Evolutionary conservation across 2,329 filamentous ascomycete genomes (phyloP).

Genomic region (Sarocladiaceae sp.): DNA sequence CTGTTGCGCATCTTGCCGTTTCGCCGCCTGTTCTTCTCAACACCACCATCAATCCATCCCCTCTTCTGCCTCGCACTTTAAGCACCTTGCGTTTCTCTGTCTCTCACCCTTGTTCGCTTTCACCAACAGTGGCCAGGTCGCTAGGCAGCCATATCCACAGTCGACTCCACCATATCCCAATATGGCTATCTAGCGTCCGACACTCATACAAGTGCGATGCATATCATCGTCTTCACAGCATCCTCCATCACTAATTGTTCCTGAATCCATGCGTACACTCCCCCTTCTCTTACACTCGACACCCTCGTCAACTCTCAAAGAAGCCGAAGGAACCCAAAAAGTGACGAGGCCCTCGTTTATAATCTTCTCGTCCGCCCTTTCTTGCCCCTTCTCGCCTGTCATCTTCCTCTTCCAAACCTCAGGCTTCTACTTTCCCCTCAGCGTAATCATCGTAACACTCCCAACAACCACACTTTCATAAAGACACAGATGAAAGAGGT

Average conservation of each 20-base stretch:
- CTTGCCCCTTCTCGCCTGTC: neutral
- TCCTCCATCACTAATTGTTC: constrained; percentile 4
- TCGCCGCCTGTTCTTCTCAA: neutral
- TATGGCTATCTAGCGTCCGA: neutral
- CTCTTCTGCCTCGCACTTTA: constrained; percentile 2
- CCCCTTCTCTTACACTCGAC: neutral
- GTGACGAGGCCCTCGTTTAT: constrained; percentile 10
- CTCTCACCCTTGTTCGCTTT: neutral
- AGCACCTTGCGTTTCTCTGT: neutral
- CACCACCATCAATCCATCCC: constrained; percentile 1
- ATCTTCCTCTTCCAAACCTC: constrained; percentile 1
- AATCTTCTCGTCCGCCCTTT: constrained; percentile 2
- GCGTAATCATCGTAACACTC: neutral
- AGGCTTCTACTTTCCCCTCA: neutral
- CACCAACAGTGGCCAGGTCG: neutral
- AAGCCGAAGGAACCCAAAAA: constrained; percentile 3
- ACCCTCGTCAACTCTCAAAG: constrained; percentile 3
- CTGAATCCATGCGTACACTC: constrained; percentile 8
- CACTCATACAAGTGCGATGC: neutral
- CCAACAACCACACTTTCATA: neutral
- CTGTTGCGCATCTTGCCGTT: neutral
- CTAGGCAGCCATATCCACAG: neutral
- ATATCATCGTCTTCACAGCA: constrained; percentile 8
- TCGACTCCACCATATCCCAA: neutral
- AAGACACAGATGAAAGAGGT: neutral